A percentile compares a stretch with the other conserved stretches of the same genome.
Conservation (phyloP, 176 grass and related monocot species). For the Oryza coarctata region DNA sequence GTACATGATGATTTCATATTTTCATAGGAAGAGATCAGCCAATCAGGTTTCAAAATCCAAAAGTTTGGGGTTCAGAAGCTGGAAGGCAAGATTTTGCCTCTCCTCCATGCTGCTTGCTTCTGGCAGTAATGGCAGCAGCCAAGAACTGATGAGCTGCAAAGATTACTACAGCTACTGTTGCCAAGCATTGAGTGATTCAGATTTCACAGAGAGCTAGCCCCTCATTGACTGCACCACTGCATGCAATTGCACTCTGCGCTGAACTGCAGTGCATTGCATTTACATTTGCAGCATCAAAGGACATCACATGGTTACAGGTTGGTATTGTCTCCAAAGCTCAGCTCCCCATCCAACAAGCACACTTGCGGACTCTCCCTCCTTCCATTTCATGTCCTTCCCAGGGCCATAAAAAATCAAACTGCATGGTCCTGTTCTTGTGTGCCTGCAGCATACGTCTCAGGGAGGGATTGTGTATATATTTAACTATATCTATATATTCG, state of each 20-base stretch:
- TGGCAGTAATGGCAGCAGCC: background rate
- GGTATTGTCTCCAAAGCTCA: constrained; percentile 21
- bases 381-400: background rate
- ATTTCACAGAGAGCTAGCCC: background rate
- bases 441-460: background rate
- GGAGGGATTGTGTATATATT: background rate
- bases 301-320: constrained; percentile 13
- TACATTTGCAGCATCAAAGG: background rate
- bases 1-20: background rate
- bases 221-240: constrained; percentile 6
- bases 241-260: background rate
- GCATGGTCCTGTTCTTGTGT: background rate
- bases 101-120: background rate
- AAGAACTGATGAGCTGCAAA: background rate
- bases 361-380: background rate
- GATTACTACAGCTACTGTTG: background rate
- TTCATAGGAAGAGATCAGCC: background rate
- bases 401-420: background rate
- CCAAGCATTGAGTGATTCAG: background rate
- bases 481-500: background rate
- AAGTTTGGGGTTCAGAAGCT: background rate
- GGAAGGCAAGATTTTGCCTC: background rate
- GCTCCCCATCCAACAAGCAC: background rate
- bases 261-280: background rate
- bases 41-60: constrained; percentile 22